Base-by-base conservation (phyloP, 495 filamentous ascomycete species). In the Cercophora newfieldiana region DNA sequence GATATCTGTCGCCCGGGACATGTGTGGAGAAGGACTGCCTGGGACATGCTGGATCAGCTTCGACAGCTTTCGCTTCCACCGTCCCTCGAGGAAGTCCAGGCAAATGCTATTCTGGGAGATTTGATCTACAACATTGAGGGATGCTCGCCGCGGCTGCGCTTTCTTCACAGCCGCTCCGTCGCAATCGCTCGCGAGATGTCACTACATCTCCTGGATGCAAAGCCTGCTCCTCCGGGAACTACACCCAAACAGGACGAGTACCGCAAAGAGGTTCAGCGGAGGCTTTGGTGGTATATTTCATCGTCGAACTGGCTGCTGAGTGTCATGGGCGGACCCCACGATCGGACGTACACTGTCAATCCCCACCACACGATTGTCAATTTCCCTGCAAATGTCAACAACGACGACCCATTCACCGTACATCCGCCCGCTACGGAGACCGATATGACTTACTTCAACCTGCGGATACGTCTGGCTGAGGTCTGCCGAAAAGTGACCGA, bases 221-320 rank as follows among this genome's bases (percentile, higher is more conserved):
- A 50, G 28, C 24, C 72, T 26, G 54, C 70, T 8, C 49, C 54
- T 10, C 12, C 4, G 4, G 37, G n/a, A n/a, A n/a, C 48, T 26
- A 4, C 18, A 16, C 12, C 3, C 37, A 44, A 44, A 1, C 71
- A 69, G 30, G 72, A 74, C 24, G 67, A 72, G 1, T 63, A 72
- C 0, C 60, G 64, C 19, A 72, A 73, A 53, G 83, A 84, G 63
- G 77, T 84, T 10, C 77, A 78, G 44, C 64, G 82, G 48, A 75
- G 83, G 53, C 69, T 83, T 5, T 84, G 82, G 82, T 84, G 81
- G 83, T 77, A 84, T 68, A 57, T 84, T 1, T 77, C 74, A 18
- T 75, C 72, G 16, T 77, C 78, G 16, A 82, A 85, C 61, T 85
- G 80, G 81, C 67, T 80, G 30, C 67, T 81, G 0, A 64, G 66